Base-by-base conservation (phyloP, 2,329 filamentous ascomycete species). In the Cladophialophora immunda region DNA sequence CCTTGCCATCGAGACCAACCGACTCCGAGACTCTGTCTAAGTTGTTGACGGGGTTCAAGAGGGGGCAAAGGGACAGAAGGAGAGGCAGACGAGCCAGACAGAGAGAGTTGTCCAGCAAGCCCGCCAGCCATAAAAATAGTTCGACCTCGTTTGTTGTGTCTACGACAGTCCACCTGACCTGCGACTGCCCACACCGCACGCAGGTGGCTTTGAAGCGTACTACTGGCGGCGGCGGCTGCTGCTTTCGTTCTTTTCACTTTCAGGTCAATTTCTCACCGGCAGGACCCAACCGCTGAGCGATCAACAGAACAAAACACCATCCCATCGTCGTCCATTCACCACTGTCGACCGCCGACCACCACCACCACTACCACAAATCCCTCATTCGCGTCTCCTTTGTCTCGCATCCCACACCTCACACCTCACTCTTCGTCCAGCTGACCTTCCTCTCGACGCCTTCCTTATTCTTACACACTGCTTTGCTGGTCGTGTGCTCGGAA, bases 401-500 rank as follows among this genome's bases (percentile, higher is more conserved):
- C 36, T 57, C 54, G 19, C 54, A 9, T 50, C 45, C 22, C 45
- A 50, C 45, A 22, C 45, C 45, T 41, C 15, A 29, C 22, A 29
- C n/a, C 36, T 62, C 59, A 22, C 59, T 25, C 36, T 15, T n/a
- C 29, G 25, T 22, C 57, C 41, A 50, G n/a, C 57, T 50, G 57
- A 58, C 57, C 57, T 13, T 45, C 17, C 25, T 19, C 38, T 50
- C 41, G 25, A 53, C 5, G 13, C 11, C 17, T 38, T 38, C 30
- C 19, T 52, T 56, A 36, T 29, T 27, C 32, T 56, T 55, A 29
- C 19, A 29, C 19, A 30, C 50, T 17, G 1, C 9, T 19, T 34
- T 62, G 50, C 27, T 58, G 61, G 61, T 64, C 61, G 53, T 52
- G 61, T 64, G 61, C 61, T 52, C 61, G 36, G 32, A 34, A 41